A percentile compares a stretch with the other conserved stretches of the same genome.
Conservation (phyloP, 192 early-diverging fungal genomes). For the Entomortierella beljakovae region DNA sequence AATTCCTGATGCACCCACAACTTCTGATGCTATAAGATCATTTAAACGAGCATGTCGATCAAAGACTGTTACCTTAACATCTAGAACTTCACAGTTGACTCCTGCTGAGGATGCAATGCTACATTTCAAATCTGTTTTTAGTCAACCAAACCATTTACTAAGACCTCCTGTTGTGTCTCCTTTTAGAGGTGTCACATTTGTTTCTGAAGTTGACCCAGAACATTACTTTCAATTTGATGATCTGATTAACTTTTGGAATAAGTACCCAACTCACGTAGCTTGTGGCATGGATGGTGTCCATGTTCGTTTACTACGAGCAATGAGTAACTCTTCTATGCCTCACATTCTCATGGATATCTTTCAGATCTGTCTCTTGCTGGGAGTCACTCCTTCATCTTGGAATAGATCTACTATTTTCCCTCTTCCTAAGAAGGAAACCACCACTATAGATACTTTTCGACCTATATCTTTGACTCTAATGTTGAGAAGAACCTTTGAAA, state of each 20-base stretch:
- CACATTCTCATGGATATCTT: not conserved
- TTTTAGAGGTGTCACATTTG: not conserved
- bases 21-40: conserved; percentile 3
- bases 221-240: not conserved
- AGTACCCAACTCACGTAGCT: conserved; percentile 10
- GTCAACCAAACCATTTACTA: not conserved
- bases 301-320: not conserved
- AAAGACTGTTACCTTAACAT: conserved; percentile 1
- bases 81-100: not conserved
- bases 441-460: not conserved
- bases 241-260: not conserved
- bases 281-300: conserved; percentile 8
- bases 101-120: not conserved
- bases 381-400: conserved; percentile 9
- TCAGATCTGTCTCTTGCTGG: not conserved
- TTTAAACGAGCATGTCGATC: conserved; percentile 1
- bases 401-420: not conserved
- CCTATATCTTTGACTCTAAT: conserved; percentile 1
- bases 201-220: not conserved
- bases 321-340: not conserved
- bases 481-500: conserved; percentile 4
- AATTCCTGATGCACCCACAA: not conserved
- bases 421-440: not conserved
- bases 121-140: conserved; percentile 1
- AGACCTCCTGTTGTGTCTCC: not conserved